Percentiles rank a stretch among this genome's conserved stretches.
Conservation (phyloP, 1,284 basidiomycete species). For the Ustilago loliicola region DNA sequence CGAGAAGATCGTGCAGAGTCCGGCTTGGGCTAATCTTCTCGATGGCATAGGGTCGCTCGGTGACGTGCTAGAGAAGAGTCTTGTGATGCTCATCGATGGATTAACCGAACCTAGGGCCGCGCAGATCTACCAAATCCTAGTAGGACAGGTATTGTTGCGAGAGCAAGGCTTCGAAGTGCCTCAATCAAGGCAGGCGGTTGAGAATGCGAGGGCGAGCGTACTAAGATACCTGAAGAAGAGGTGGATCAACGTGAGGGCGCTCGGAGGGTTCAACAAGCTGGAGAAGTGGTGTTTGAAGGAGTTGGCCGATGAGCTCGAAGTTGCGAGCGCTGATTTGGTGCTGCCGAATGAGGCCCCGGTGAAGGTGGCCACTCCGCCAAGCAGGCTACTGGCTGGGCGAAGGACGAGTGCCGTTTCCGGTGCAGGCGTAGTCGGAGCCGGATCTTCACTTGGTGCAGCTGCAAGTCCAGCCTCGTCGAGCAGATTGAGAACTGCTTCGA, state of each 20-base stretch:
- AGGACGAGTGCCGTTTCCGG: conserved; percentile 17
- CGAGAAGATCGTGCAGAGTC: conserved; percentile 51
- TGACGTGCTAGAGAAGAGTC: conserved; percentile 58
- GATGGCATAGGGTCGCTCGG: conserved; percentile 57
- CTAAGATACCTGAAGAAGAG: conserved; percentile 59
- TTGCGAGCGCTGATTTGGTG: conserved; percentile 51
- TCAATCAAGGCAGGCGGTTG: conserved; percentile 37
- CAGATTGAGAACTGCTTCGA: conserved; percentile 14
- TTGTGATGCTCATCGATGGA: conserved; percentile 62
- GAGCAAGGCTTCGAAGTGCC: conserved; percentile 53
- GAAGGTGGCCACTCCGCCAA: conserved; percentile 1
- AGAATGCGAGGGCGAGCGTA: conserved; percentile 55
- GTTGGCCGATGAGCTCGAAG: conserved; percentile 73
- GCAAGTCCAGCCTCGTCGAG: conserved; percentile 1
- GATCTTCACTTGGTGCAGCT: conserved; percentile 14
- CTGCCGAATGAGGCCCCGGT: conserved; percentile 29
- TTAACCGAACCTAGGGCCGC: conserved; percentile 58
- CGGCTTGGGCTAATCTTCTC: conserved; percentile 53
- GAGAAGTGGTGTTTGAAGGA: conserved; percentile 90
- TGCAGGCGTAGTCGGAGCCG: neutral
- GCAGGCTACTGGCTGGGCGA: conserved; percentile 18
- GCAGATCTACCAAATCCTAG: conserved; percentile 55
- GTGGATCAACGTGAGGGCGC: conserved; percentile 83
- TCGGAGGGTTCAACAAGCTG: conserved; percentile 83
- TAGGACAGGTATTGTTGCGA: conserved; percentile 60